Base-by-base conservation (phyloP, 208 protist genomes). In the Crithidia mellificae region DNA sequence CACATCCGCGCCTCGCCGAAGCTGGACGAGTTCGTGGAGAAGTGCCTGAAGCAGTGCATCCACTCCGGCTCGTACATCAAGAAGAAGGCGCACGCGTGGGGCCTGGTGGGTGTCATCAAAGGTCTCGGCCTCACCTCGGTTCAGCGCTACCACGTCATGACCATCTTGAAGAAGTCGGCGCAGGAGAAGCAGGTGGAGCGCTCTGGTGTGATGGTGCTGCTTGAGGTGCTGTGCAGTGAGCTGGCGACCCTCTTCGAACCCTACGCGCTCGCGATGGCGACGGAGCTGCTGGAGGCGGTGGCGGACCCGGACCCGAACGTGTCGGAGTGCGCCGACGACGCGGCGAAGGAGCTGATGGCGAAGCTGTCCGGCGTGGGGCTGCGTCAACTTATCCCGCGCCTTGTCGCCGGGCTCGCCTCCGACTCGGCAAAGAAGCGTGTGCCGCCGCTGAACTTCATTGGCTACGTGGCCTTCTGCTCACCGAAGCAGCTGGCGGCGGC, bases 1-100 rank as follows among this genome's bases (percentile, higher is more conserved):
- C 72, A 77, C 50, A 84, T 93, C 19, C 79, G 83, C 32, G n/a
- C 54, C 25, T 90, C 83, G 19, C 72, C 84, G 11, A 88, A 92
- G 74, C 68, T 96, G 14, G 87, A 93, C 68, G 88, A 92, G 43
- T 96, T 96, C 75, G 80, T 94, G 46, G 84, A 92, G 66, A 94
- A 96, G 78, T 96, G 88, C 73, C 49, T 94, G 54, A 96, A 96
- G 82, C 88, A 94, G 68, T 70, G 79, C 30, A 81, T 94, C 44
- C 78, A 92, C 63, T 90, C 85, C 32, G 87, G 88, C 59, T 93
- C 87, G 19, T 96, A 96, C 78, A 80, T 93, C 50, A 94, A 94
- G 73, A 96, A 96, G 72, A 96, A 96, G 80, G 91, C 91, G 59
- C 91, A 96, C 74, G 91, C 88, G 29, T 93, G 84, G 78, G 91